Conservation (phyloP, 2,329 filamentous ascomycete species). For the Colletotrichum noveboracense region DNA sequence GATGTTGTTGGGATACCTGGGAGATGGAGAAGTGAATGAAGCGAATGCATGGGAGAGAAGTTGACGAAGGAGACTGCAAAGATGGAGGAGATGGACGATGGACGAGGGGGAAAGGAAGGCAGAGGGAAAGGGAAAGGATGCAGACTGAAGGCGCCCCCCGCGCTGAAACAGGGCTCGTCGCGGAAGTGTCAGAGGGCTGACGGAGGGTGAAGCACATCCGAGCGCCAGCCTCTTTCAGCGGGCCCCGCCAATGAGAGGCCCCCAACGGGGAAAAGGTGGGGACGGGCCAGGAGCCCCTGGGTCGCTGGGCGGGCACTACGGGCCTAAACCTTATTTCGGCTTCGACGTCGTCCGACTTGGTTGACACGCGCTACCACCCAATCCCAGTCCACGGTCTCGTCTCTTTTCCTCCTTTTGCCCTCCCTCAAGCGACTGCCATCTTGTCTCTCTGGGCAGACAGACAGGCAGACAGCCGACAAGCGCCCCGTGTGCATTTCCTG, state of each 20-base stretch:
- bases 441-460: neutral
- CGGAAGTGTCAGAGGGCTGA: constrained; percentile 33
- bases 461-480: neutral
- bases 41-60: neutral
- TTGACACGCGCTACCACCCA: constrained; percentile 10
- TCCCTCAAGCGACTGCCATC: neutral
- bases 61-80: neutral
- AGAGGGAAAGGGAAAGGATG: neutral
- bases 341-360: constrained; percentile 30
- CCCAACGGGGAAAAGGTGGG: constrained; percentile 17
- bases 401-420: neutral
- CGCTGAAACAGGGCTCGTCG: constrained; percentile 37
- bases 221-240: constrained; percentile 13
- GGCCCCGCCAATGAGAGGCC: neutral
- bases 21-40: neutral
- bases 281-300: constrained; percentile 17
- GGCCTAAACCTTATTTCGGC: constrained; percentile 39
- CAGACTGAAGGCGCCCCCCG: neutral
- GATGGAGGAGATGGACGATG: neutral
- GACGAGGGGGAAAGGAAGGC: neutral
- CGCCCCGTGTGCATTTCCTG: neutral
- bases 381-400: neutral
- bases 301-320: neutral
- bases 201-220: constrained; percentile 31
- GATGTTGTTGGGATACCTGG: neutral